Percentiles rank a stretch among this genome's conserved stretches.
phyloP scores from a whole-genome alignment of 371 early-diverging fungal species.

The Synchytrium microbalum region DNA sequence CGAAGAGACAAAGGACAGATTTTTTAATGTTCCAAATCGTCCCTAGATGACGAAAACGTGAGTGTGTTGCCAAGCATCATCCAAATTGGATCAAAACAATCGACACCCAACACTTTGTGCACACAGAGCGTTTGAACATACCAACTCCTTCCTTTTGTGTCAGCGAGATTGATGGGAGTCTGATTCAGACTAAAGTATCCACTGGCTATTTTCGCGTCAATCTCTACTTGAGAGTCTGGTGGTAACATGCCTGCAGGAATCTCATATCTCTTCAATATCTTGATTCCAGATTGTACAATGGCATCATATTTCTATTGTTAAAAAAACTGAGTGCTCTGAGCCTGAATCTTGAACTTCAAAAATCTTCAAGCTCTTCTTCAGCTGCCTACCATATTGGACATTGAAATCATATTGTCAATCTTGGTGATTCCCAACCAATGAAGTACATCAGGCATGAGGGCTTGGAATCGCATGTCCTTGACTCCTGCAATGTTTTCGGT shows the following conservation, averaged over 20 bases:
- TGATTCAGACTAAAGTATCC: conserved; percentile 78
- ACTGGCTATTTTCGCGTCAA: conserved; percentile 92
- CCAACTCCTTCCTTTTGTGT: conserved; percentile 31
- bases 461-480: conserved; percentile 96
- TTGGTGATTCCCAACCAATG: conserved; percentile 94
- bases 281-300: conserved; percentile 83
- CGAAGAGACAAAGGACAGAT: too few relatives aligned
- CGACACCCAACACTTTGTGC: too few relatives aligned
- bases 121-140: conserved; percentile 5
- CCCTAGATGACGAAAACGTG: too few relatives aligned
- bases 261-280: conserved; percentile 79
- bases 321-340: neutral
- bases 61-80: too few relatives aligned
- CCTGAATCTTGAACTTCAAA: neutral
- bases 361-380: too few relatives aligned
- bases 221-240: conserved; percentile 88
- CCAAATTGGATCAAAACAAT: too few relatives aligned
- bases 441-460: conserved; percentile 93
- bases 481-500: conserved; percentile 94
- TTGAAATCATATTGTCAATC: conserved; percentile 83
- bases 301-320: conserved; percentile 82
- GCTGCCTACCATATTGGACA: conserved; percentile 32
- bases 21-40: too few relatives aligned
- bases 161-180: conserved; percentile 14
- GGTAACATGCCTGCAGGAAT: conserved; percentile 89